Base-by-base conservation (phyloP, 129 eudicot species). In the Artemisia argyi region DNA sequence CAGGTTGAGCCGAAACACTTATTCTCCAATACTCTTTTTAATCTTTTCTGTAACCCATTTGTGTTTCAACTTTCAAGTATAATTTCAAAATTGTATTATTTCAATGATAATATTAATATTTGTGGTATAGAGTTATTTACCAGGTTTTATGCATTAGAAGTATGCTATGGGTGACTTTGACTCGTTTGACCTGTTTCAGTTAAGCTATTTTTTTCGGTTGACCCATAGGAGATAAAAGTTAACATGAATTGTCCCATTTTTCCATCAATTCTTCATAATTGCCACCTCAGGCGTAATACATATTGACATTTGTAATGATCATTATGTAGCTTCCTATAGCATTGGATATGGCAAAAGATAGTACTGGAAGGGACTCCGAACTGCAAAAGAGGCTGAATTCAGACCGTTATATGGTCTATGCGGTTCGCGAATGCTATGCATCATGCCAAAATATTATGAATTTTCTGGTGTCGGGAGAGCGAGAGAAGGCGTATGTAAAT, bases 271-370 rank as follows among this genome's bases (percentile, higher is more conserved):
- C 46, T 39, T 17, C 12, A 16, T n/a, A 63, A 15, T 62, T 5
- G 52, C 26, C 66, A 61, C 46, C 11, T 24, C 47, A 24, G 0
- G 44, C 19, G 65, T 13, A 39, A 30, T 47, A 19, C 28, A 6
- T 30, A 62, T 61, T 59, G 65, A 79, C 63, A 64, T 51, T 19
- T 79, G 71, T 54, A 11, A 58, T 56, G 22, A 72, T 71, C 59
- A 39, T 53, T 57, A 11, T 85, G 59, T 79, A 95, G 99, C 92
- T 95, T 79, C 99, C 99, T 72, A 88, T 95, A 61, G 99, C 99
- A 68, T 74, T 95, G 74, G 99, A 95, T 85, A 90, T 95, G 99
- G 99, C 99, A 19, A 90, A 95, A 85, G 97, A 90, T 73, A 85
- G 96, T 80, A 90, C 72, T 76, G 97, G 94, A 52, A 88, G 87